These are phyloP conservation scores for Miscanthus sacchariflorus DNA, from an alignment of 202 grass and related monocot species.

Conservation along the genomic window DNA sequence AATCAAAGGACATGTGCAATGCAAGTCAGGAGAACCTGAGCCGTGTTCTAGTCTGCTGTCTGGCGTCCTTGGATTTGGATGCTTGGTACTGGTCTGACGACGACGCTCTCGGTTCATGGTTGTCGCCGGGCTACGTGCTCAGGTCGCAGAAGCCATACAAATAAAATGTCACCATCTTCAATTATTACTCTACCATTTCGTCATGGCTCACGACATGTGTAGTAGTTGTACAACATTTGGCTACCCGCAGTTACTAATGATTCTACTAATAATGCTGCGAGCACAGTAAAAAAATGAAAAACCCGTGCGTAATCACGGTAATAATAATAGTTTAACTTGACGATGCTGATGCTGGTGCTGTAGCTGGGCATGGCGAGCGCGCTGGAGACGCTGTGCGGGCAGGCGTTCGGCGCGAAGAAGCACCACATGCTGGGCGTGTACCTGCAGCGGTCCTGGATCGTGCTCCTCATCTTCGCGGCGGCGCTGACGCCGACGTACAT, in stretches of 20 bases:
- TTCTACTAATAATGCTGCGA: not conserved
- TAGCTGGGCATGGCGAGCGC: slow-evolving; percentile 96
- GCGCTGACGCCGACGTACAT: slow-evolving; percentile 71
- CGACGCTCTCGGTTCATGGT: not conserved
- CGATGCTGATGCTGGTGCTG: not conserved
- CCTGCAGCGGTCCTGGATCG: slow-evolving; percentile 82
- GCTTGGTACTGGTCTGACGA: not conserved
- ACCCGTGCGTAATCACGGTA: no score
- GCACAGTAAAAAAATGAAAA: no score
- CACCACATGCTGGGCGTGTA: slow-evolving; percentile 84
- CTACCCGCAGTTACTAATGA: not conserved
- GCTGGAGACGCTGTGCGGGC: slow-evolving; percentile 89
- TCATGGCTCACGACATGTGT: slow-evolving; percentile 45
- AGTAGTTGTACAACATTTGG: not conserved
- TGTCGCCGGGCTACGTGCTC: not conserved
- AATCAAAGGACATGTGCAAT: not conserved
- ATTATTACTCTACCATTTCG: slow-evolving; percentile 15
- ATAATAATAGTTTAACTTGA: not conserved
- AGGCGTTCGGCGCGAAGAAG: slow-evolving; percentile 85
- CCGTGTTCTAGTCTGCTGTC: slow-evolving; percentile 3
- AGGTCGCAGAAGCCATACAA: not conserved
- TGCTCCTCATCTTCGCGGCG: slow-evolving; percentile 69
- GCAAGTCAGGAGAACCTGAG: not conserved
- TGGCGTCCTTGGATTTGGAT: not conserved
- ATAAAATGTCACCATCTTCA: not conserved